Evolutionary conservation across 768 basidiomycete species (phyloP), one percentile per base, ranked within the genome.

Genomic region (Neoboletus magnificus): DNA sequence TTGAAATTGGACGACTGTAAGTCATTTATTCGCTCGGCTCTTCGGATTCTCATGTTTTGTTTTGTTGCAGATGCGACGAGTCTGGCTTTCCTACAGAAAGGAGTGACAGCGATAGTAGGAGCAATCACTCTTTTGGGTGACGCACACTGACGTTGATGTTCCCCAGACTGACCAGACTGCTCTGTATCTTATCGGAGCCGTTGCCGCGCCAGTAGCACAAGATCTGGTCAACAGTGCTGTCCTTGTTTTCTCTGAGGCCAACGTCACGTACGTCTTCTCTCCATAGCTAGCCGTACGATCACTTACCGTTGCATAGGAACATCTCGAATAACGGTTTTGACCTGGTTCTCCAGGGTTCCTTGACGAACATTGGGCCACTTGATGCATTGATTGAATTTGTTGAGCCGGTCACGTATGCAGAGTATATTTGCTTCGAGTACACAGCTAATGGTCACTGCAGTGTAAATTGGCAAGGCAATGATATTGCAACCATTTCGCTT

Each of bases 1-100:
- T 70, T 85, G 43, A 81, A 79, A 64, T 68, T 90, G 37, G 88
- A 89, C 66, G 85, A 89, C 55, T 90, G 84, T 85, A 59, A 64
- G 81, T 58, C 25, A 18, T 3, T 42, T 13, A n/a, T 46, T 23
- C 1, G 11, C 36, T 42, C 37, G 52, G 11, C 16, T 30, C 20
- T 30, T 51, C 40, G 1, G 9, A 45, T 39, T 35, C n/a, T 54
- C n/a, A 66, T 29, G 23, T n/a, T 51, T 46, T 29, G 23, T n/a
- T 51, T 46, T 15, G n/a, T 15, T 49, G 27, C 39, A 86, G 84
- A 78, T 61, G 66, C 79, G 13, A 84, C 82, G 5, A 77, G 79
- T 43, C 72, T 89, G 32, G 66, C 78, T 13, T 87, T 89, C 70
- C 68, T 72, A 25, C 87, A 89, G 62, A 74, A 68, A 46, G 74